These are phyloP conservation scores for Copromyces sp. DNA, from an alignment of 495 filamentous ascomycete genomes.

Conservation along the genomic window DNA sequence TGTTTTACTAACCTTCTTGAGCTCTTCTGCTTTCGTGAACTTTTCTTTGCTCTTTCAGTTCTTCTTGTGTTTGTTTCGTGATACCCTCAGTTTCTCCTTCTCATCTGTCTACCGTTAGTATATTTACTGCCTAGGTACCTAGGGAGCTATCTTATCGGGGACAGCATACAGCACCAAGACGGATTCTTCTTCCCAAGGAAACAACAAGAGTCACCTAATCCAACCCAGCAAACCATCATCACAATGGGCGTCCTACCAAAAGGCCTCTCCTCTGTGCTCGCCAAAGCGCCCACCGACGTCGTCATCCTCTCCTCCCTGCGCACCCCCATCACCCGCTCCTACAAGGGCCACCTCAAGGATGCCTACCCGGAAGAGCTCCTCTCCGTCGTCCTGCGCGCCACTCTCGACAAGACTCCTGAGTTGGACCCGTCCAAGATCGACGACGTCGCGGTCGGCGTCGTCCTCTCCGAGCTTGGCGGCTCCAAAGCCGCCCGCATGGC, in stretches of 20 bases:
- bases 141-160: neutral
- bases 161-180: neutral
- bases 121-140: neutral
- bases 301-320: constrained; percentile 84
- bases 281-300: constrained; percentile 70
- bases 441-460: constrained; percentile 78
- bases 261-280: constrained; percentile 66
- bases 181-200: neutral
- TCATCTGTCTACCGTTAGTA: neutral
- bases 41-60: neutral
- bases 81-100: neutral
- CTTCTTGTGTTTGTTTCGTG: neutral
- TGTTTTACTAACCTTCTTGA: neutral
- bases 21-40: neutral
- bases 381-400: constrained; percentile 69
- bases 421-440: constrained; percentile 63
- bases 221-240: neutral
- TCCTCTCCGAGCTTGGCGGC: constrained; percentile 82
- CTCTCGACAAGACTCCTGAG: constrained; percentile 62
- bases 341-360: constrained; percentile 76
- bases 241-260: constrained; percentile 28
- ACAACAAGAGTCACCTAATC: neutral
- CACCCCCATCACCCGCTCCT: constrained; percentile 72
- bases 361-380: constrained; percentile 87
- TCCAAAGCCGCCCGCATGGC: constrained; percentile 89